Evolutionary conservation across 495 filamentous ascomycete genomes (phyloP).

Genomic region (Talaromyces adpressus): DNA sequence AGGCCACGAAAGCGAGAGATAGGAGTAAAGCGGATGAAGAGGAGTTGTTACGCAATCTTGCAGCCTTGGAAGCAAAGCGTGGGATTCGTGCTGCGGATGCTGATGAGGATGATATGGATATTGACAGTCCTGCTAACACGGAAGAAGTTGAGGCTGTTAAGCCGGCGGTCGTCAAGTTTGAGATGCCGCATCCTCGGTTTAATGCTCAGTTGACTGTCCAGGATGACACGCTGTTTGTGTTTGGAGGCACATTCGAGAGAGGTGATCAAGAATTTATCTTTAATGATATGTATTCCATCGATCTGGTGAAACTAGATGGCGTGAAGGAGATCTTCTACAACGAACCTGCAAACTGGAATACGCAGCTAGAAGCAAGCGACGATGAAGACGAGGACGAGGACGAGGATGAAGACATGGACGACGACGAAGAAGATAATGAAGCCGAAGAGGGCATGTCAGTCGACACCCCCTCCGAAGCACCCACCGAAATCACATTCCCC

Average conservation of each 20-base stretch:
- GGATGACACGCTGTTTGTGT: conserved; percentile 85
- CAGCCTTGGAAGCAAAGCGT: conserved; percentile 65
- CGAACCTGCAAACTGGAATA: conserved; percentile 81
- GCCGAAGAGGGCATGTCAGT: conserved; percentile 36
- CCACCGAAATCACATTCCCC: conserved; percentile 30
- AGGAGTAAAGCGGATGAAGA: conserved; percentile 81
- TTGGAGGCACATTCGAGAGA: conserved; percentile 91
- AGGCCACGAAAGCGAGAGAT: conserved; percentile 52
- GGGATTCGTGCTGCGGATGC: conserved; percentile 47
- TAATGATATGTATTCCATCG: conserved; percentile 87
- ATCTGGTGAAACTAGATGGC: conserved; percentile 86
- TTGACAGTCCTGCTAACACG: conserved; percentile 29
- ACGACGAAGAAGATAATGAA: conserved; percentile 37
- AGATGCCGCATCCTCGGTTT: conserved; percentile 82
- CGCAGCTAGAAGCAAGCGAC: conserved; percentile 57
- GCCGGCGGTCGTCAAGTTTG: conserved; percentile 46
- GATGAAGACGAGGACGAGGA: conserved; percentile 67
- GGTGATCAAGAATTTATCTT: conserved; percentile 91
- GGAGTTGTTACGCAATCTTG: conserved; percentile 78
- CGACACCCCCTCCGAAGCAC: conserved; percentile 27
- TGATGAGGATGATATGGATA: conserved; percentile 49
- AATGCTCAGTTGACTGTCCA: conserved; percentile 86
- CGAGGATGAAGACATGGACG: conserved; percentile 58
- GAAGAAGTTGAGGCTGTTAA: conserved; percentile 49
- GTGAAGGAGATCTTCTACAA: conserved; percentile 80